Evolutionary conservation across 306 rosid species (phyloP).

Genomic region (Medicago lupulina): DNA sequence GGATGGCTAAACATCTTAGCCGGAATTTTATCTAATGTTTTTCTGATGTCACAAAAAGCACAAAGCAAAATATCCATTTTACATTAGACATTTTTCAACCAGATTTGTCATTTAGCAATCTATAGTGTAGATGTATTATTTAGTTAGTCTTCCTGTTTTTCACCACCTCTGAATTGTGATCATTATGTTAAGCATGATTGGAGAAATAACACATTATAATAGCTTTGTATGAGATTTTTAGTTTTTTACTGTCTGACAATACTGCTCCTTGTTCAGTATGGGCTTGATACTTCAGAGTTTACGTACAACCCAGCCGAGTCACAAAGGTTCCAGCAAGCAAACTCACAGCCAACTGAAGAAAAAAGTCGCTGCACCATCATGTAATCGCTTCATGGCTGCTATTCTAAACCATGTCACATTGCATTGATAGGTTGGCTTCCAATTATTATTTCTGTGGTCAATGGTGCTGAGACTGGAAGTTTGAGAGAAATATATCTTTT

Average conservation of each 20-base stretch:
- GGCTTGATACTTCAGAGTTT: slow-evolving; percentile 91
- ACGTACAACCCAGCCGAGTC: slow-evolving; percentile 97
- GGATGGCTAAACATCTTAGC: not conserved
- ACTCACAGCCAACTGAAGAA: slow-evolving; percentile 85
- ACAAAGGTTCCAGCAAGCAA: slow-evolving; percentile 70
- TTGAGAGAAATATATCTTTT: slow-evolving; percentile 32
- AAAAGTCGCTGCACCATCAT: slow-evolving; percentile 86
- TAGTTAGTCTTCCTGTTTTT: slow-evolving; percentile 9
- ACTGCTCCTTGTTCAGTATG: slow-evolving; percentile 67
- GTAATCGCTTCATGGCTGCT: slow-evolving; percentile 53
- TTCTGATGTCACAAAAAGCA: not conserved
- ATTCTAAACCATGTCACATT: slow-evolving; percentile 28
- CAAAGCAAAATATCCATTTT: slow-evolving; percentile 9
- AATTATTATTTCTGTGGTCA: slow-evolving; percentile 32
- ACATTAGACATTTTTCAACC: not conserved
- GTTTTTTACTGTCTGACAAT: slow-evolving; percentile 5
- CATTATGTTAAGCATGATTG: slow-evolving; percentile 12
- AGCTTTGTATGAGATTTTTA: slow-evolving; percentile 10
- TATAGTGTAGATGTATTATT: not conserved
- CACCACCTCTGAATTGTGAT: not conserved
- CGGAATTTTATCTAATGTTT: slow-evolving; percentile 16
- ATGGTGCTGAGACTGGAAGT: slow-evolving; percentile 40
- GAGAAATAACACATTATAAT: slow-evolving; percentile 1
- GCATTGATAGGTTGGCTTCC: slow-evolving; percentile 32
- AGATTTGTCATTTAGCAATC: slow-evolving; percentile 18